Evolutionary conservation across 2,329 filamentous ascomycete species (phyloP), one percentile per base, ranked within the genome.

Genomic region (Claviceps monticola): DNA sequence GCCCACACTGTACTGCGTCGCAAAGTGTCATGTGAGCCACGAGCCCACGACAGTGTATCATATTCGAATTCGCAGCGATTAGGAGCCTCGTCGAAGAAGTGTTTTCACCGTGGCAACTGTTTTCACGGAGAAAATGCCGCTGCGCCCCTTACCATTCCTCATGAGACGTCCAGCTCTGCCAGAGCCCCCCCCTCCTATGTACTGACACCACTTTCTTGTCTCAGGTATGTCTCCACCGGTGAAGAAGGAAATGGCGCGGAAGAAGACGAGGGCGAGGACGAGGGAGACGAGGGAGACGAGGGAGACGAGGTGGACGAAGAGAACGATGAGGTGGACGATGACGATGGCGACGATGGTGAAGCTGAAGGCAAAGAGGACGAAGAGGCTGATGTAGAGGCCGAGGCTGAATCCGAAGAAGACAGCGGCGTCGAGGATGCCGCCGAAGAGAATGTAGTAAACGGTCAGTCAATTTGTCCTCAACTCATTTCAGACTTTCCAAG

Each of bases 181-280:
- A 16, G 17, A 39, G 37, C 17, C 16, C 21, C 23, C 23, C 17
- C 4, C 49, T 34, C 29, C 29, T 34, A 34, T 34, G 29, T 34
- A 38, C 49, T 51, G 36, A 51, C 49, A 42, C 23, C 19, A 13
- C 13, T 38, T n/a, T 51, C 8, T 13, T 19, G 14, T 17, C n/a
- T 11, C 16, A 70, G 67, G 60, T 69, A 69, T 51, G 55, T 62
- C 57, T 67, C 60, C 45, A 62, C 62, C 49, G 66, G 62, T 56
- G 66, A 73, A 43, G 70, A 74, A 51, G 70, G 66, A 14, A 70
- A 68, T 17, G 64, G 63, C 23, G 65, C 62, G 41, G 68, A 68
- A 34, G 29, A 74, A 51, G 70, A 66, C 16, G 70, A 68, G 19
- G 64, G 62, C 21, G 65, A 62, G 41, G 68, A 68, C 34, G 68